Evolutionary conservation across 768 basidiomycete genomes (phyloP), one percentile per base, ranked within the genome.

Genomic region (Naganishia antarctica): DNA sequence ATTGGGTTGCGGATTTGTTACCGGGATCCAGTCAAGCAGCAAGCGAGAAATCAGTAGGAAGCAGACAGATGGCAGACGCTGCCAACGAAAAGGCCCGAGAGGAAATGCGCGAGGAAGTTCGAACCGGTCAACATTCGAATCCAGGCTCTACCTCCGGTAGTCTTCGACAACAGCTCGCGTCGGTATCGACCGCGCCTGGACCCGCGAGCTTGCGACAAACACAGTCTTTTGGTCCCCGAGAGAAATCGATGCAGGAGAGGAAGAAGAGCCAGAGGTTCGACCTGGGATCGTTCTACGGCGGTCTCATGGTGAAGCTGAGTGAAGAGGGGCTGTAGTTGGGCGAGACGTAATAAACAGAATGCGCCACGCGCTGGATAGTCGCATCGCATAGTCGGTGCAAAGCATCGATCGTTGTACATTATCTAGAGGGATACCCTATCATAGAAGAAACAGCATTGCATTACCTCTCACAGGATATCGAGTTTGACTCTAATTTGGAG

Each of bases 201-300:
- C 53, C 53, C 16, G 49, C 57, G 18, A 44, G 26, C 21, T 48
- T 67, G 46, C 61, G 32, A 16, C 63, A 43, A 58, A 65, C 48
- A 23, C 41, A 53, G 49, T 63, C 47, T 21, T 58, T 6, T 45
- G 69, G 65, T 4, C 63, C 63, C 26, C 67, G 68, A 13, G 68
- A 68, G 41, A 34, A 60, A 41, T 58, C 58, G n/a, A 43, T 23
- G 4, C 51, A 67, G 25, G 69, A 69, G 53, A 67, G 51, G 45
- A 71, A 46, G 65, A 69, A 66, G 64, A 70, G 67, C 64, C 70
- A 67, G 70, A 87, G 87, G 78, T 83, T 84, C 70, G 89, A 91
- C 73, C 78, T 97, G 72, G 91, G 93, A 74, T 80, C 86, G 70
- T 90, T 99, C 77, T 94, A 94, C 76, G 82, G 96, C 34, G 89